These are phyloP conservation scores for Pulveroboletus sp. DNA, from an alignment of 768 basidiomycete species.

Conservation along the genomic window DNA sequence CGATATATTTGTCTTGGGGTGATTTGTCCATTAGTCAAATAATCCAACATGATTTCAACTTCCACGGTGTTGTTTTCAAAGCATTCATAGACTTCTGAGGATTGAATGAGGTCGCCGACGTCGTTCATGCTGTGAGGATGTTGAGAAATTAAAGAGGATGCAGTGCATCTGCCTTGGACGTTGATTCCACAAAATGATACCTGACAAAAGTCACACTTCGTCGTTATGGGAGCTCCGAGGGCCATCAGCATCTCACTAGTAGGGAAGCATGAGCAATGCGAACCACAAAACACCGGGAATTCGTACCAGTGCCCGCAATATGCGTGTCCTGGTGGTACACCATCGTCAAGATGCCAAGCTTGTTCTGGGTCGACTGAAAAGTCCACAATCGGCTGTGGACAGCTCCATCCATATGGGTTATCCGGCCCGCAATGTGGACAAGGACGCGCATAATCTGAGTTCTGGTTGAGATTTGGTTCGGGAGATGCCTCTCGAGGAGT, in stretches of 20 bases:
- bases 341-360: slow-evolving; percentile 78
- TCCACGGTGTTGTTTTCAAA: slow-evolving; percentile 78
- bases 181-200: slow-evolving; percentile 82
- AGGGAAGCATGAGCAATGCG: background rate
- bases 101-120: slow-evolving; percentile 74
- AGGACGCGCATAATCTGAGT: slow-evolving; percentile 65
- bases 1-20: slow-evolving; percentile 74
- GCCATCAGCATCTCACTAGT: slow-evolving; percentile 73
- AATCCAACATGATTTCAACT: slow-evolving; percentile 83
- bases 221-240: slow-evolving; percentile 68
- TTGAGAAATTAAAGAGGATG: slow-evolving; percentile 53
- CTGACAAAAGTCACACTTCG: slow-evolving; percentile 81
- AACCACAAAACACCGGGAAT: background rate
- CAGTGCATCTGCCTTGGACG: slow-evolving; percentile 70
- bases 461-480: slow-evolving; percentile 66
- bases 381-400: slow-evolving; percentile 77
- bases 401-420: slow-evolving; percentile 77
- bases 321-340: slow-evolving; percentile 74
- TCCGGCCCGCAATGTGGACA: slow-evolving; percentile 74
- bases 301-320: slow-evolving; percentile 80
- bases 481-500: slow-evolving; percentile 74
- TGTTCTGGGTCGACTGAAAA: slow-evolving; percentile 63
- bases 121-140: slow-evolving; percentile 69
- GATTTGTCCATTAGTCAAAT: slow-evolving; percentile 59
- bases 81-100: slow-evolving; percentile 72